phyloP scores from a whole-genome alignment of 2,329 filamentous ascomycete genomes.

The Clathrospora elynae region DNA sequence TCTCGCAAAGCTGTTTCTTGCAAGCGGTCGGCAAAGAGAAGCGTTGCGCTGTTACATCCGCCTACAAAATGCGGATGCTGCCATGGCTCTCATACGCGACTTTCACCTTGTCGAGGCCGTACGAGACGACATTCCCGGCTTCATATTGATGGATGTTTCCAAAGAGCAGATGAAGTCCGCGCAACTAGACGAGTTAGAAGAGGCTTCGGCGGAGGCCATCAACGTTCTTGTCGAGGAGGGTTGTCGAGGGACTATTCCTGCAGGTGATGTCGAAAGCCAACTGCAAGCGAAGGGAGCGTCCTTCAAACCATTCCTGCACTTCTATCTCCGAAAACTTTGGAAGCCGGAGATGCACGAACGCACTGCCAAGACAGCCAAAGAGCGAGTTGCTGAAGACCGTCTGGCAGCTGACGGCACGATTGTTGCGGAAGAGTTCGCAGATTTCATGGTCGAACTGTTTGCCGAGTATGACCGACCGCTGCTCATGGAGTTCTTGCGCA shows the following conservation, averaged over 20 bases:
- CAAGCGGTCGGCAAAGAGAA: conserved; percentile 78
- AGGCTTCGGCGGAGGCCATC: conserved; percentile 81
- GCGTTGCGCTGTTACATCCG: conserved; percentile 88
- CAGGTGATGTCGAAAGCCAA: conserved; percentile 77
- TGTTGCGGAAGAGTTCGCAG: conserved; percentile 83
- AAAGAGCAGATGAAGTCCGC: conserved; percentile 70
- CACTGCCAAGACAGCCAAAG: conserved; percentile 43
- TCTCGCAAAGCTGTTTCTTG: conserved; percentile 82
- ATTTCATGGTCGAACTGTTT: conserved; percentile 84
- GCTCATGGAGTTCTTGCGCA: conserved; percentile 84
- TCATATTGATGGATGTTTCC: conserved; percentile 85
- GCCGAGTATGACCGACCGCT: conserved; percentile 79
- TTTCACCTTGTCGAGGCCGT: conserved; percentile 90
- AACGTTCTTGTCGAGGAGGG: conserved; percentile 88
- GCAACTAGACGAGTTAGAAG: conserved; percentile 72
- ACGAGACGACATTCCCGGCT: conserved; percentile 84
- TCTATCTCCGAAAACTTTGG: conserved; percentile 90
- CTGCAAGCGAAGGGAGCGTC: conserved; percentile 59
- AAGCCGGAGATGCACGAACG: conserved; percentile 67
- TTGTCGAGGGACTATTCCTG: conserved; percentile 81
- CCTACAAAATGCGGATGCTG: conserved; percentile 87
- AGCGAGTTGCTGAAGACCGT: conserved; percentile 49
- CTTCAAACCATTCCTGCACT: conserved; percentile 79
- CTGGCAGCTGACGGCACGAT: conserved; percentile 64
- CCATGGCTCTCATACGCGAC: conserved; percentile 83